A percentile compares a stretch with the other conserved stretches of the same genome.
Evolutionary conservation across 2,329 filamentous ascomycete species (phyloP).

Genomic region (Alternaria solani): DNA sequence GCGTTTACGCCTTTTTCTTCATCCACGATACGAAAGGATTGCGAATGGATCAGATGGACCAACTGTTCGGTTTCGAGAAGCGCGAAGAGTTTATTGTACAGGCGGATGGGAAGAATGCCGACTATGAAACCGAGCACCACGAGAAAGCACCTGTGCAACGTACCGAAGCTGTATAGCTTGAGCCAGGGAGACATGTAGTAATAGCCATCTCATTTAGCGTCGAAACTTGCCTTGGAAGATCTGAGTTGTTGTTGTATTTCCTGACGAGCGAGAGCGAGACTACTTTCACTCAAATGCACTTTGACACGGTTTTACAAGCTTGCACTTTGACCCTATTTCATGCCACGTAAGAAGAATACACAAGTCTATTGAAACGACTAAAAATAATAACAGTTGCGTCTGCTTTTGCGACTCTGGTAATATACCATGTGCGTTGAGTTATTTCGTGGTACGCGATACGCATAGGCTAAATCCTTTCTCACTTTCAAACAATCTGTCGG

Average conservation of each 20-base stretch:
- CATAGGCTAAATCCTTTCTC: conserved; percentile 6
- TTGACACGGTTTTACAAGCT: background rate
- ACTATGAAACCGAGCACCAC: conserved; percentile 28
- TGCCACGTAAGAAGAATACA: background rate
- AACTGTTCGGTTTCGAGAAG: conserved; percentile 45
- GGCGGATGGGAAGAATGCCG: conserved; percentile 6
- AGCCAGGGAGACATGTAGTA: background rate
- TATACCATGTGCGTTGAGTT: background rate
- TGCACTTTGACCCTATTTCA: background rate
- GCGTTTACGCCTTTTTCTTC: conserved; percentile 52
- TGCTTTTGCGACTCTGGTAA: background rate
- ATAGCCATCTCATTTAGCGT: background rate
- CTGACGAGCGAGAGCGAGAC: background rate
- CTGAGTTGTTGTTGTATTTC: background rate
- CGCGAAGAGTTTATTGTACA: conserved; percentile 17
- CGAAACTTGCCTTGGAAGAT: background rate
- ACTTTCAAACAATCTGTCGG: background rate
- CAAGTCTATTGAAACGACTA: background rate
- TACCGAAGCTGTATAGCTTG: conserved; percentile 6
- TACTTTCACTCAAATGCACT: background rate
- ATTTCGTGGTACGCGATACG: background rate
- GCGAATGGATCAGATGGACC: conserved; percentile 51
- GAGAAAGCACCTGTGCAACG: conserved; percentile 20
- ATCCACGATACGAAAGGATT: conserved; percentile 53
- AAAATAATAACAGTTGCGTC: background rate